Conservation (phyloP, 495 filamentous ascomycete genomes). For the Lepidopterella palustris region DNA sequence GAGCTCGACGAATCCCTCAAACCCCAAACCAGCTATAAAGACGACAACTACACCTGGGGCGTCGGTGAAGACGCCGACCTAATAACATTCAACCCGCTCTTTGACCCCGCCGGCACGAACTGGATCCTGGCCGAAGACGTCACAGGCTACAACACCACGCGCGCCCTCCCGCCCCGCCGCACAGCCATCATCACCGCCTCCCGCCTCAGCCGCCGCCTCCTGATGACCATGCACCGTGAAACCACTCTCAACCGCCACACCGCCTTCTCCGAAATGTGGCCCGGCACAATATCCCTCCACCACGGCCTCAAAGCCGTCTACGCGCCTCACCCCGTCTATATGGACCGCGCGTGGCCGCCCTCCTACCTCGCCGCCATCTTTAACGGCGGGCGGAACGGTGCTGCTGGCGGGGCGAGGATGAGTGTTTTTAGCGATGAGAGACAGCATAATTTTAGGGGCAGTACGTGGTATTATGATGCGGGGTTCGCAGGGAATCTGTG, state of each 20-base stretch:
- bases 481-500: conserved; percentile 78
- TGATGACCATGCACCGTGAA: conserved; percentile 84
- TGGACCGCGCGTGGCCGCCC: conserved; percentile 85
- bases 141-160: conserved; percentile 74
- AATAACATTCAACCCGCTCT: conserved; percentile 89
- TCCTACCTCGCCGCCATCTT: conserved; percentile 72
- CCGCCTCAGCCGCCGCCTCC: conserved; percentile 73
- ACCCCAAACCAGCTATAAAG: conserved; percentile 65
- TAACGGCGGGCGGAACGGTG: conserved; percentile 79
- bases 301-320: conserved; percentile 95
- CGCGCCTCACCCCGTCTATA: conserved; percentile 82
- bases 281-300: conserved; percentile 75
- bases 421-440: conserved; percentile 70
- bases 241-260: conserved; percentile 72
- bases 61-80: conserved; percentile 89
- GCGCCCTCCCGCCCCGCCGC: conserved; percentile 66
- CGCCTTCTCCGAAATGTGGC: conserved; percentile 97
- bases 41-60: conserved; percentile 81
- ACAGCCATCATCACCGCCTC: conserved; percentile 82
- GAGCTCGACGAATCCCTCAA: conserved; percentile 61
- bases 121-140: conserved; percentile 85
- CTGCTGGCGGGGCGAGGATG: conserved; percentile 62
- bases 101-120: conserved; percentile 79
- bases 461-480: conserved; percentile 93
- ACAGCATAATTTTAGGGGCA: conserved; percentile 83